Evolutionary conservation across 345 rosid genomes (phyloP), one percentile per base, ranked within the genome.

Genomic region (Citrus mangshanensis): DNA sequence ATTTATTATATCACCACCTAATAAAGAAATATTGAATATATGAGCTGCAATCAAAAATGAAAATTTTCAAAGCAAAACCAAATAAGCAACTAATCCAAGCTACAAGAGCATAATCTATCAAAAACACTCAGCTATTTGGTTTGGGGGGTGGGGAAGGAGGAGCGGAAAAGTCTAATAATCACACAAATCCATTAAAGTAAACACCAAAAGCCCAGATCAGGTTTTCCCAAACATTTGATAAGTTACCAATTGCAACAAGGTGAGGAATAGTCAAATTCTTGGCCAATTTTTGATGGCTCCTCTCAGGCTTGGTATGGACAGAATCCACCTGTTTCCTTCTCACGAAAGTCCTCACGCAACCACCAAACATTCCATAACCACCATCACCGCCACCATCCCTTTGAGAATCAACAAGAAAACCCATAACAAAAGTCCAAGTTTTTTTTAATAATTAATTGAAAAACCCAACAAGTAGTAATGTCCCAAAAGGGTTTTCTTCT

Each of bases 241-340:
- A 22, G 42, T 54, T 89, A 94, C 98, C 98, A 75, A 94, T 88
- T 8, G 97, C 97, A 78, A 91, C 85, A 72, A 94, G 89, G 88
- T 94, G 92, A 77, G 90, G 87, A 80, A 89, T 81, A 58, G 93
- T 87, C 72, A 94, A 85, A 54, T 89, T 89, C 89, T 87, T 94
- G 60, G 97, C 96, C 85, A 94, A 87, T 61, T 46, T 46, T 13
- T 90, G 90, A 27, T 82, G 90, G 61, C 81, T 88, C 35, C 68
- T 72, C 3, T 14, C 70, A 64, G 86, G 35, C 65, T 46, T 74
- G 6, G 65, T 34, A 86, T 81, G 81, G 30, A 83, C 88, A 74
- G 96, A 94, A 83, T 94, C 96, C 51, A 94, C 96, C 81, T 89
- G 93, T 81, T 94, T 94, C 85, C 98, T 89, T 85, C 98, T 83